Percentiles rank a stretch among this genome's conserved stretches.
Evolutionary conservation across 768 basidiomycete species (phyloP).

Genomic region (Calvatia gigantea): DNA sequence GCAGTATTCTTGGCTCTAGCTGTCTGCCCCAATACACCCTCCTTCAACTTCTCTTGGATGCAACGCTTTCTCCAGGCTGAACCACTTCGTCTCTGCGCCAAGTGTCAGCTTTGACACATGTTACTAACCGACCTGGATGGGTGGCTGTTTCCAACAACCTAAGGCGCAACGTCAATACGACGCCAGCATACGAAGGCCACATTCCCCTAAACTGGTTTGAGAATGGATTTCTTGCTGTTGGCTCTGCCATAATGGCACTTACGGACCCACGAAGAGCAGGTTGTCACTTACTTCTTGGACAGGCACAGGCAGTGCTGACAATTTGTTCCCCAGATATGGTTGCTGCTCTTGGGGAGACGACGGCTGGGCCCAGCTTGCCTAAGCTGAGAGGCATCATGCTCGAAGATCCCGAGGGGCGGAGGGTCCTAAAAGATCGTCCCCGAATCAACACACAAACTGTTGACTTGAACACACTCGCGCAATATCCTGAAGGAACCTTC

Average conservation of each 20-base stretch:
- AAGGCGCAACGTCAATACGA: slow-evolving; percentile 18
- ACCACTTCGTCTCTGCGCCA: neutral
- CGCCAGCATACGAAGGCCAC: slow-evolving; percentile 71
- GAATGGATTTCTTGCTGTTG: slow-evolving; percentile 79
- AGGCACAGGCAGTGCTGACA: slow-evolving; percentile 5
- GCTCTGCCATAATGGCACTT: slow-evolving; percentile 81
- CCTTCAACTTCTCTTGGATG: too few relatives aligned
- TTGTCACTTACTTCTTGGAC: slow-evolving; percentile 32
- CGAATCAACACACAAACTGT: slow-evolving; percentile 74
- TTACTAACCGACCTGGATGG: neutral
- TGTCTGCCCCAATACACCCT: too few relatives aligned
- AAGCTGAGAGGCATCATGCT: slow-evolving; percentile 76
- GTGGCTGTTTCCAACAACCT: slow-evolving; percentile 14
- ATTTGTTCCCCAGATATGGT: slow-evolving; percentile 74
- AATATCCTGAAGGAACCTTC: slow-evolving; percentile 76
- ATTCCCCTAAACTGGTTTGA: slow-evolving; percentile 82
- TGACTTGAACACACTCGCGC: slow-evolving; percentile 62
- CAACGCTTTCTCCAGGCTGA: neutral
- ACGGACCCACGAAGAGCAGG: slow-evolving; percentile 82
- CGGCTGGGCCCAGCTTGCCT: slow-evolving; percentile 76
- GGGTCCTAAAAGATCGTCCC: slow-evolving; percentile 81
- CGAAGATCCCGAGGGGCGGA: slow-evolving; percentile 74
- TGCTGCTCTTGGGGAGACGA: slow-evolving; percentile 90
- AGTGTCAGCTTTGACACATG: neutral
- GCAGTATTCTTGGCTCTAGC: too few relatives aligned